Conservation (phyloP, 495 filamentous ascomycete species). For the Pseudoneurospora amorphoporcata region DNA sequence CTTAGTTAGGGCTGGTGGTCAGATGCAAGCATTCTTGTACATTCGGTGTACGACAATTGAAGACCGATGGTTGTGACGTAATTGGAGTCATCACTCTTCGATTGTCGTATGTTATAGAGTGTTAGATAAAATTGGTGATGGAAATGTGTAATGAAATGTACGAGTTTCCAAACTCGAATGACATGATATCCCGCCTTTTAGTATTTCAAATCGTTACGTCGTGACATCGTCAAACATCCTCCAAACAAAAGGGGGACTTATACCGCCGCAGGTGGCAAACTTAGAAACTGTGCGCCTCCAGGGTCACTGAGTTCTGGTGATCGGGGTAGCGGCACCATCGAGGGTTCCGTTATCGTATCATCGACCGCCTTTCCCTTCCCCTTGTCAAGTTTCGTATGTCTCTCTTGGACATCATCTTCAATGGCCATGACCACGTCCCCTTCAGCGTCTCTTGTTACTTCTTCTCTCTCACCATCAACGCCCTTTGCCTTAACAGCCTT, state of each 20-base stretch:
- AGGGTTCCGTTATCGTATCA: slow-evolving; percentile 1
- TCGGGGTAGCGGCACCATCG: slow-evolving; percentile 5
- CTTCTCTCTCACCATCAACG: neutral
- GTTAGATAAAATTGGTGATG: neutral
- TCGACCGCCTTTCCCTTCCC: slow-evolving; percentile 14
- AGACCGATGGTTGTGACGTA: neutral
- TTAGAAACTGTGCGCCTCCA: neutral
- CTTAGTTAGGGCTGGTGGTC: neutral
- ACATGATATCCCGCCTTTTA: neutral
- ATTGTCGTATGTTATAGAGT: neutral
- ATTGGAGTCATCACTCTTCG: neutral
- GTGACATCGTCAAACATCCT: neutral
- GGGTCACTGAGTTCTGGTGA: neutral
- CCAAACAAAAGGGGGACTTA: neutral
- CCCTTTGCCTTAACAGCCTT: neutral
- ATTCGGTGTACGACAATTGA: neutral
- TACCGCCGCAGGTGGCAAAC: neutral
- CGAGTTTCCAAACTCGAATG: neutral
- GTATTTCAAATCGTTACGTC: slow-evolving; percentile 4
- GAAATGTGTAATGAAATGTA: neutral
- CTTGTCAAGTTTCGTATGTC: neutral
- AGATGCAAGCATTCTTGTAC: neutral
- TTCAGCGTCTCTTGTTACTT: neutral
- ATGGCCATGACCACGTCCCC: slow-evolving; percentile 11
- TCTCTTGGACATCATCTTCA: neutral